Conservation (phyloP, 768 basidiomycete species). For the Phlebiopsis flavidoalba region DNA sequence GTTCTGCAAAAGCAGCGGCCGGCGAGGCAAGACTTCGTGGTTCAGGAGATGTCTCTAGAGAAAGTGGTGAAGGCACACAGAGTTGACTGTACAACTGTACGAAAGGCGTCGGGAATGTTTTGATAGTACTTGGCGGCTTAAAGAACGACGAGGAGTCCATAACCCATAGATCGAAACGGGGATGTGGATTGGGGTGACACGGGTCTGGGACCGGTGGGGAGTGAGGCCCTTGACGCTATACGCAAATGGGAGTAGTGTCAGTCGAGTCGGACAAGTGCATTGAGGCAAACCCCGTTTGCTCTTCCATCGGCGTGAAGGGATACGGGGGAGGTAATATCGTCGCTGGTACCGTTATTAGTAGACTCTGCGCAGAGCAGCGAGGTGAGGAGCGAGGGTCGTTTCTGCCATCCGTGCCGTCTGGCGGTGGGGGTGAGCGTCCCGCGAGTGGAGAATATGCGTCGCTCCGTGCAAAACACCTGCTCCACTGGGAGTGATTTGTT, state of each 20-base stretch:
- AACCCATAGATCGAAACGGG: no score
- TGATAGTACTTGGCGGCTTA: not conserved
- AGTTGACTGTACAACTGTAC: not conserved
- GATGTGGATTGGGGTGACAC: not conserved
- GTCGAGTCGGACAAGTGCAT: not conserved
- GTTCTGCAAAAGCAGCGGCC: not conserved
- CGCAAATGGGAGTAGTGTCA: not conserved
- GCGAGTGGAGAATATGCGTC: slow-evolving; percentile 23
- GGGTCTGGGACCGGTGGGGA: not conserved
- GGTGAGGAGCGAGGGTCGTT: not conserved
- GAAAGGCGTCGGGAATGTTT: slow-evolving; percentile 7
- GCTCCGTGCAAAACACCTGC: slow-evolving; percentile 25
- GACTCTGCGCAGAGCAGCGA: not conserved
- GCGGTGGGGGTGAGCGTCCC: slow-evolving; percentile 16
- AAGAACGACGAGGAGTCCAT: not conserved
- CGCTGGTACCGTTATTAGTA: not conserved
- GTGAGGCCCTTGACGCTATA: not conserved
- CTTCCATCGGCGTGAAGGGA: slow-evolving; percentile 6
- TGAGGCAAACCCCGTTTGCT: not conserved
- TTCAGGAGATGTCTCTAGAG: not conserved
- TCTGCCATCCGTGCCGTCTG: slow-evolving; percentile 8
- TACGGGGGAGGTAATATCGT: not conserved
- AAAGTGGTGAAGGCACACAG: not conserved
- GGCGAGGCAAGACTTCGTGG: slow-evolving; percentile 3
- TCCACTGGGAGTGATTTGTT: slow-evolving; percentile 22